These are phyloP conservation scores for Candida tunisiensis DNA, from an alignment of 1,139 yeast species.

Conservation along the genomic window DNA sequence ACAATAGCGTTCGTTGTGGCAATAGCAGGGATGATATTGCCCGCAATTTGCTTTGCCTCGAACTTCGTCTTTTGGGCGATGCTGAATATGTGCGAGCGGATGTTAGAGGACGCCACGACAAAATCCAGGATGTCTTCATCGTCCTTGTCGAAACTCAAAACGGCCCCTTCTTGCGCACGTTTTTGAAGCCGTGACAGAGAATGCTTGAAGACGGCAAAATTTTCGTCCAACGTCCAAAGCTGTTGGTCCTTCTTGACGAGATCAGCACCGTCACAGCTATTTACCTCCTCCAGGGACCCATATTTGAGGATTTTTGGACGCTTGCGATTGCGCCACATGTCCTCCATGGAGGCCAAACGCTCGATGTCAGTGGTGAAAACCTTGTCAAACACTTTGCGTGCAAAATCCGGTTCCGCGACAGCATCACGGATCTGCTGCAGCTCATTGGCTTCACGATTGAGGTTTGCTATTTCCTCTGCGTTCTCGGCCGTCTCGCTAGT, in stretches of 20 bases:
- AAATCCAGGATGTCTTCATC: conserved; percentile 82
- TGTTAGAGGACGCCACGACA: conserved; percentile 76
- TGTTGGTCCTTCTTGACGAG: conserved; percentile 37
- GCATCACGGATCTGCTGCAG: conserved; percentile 42
- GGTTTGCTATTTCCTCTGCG: conserved; percentile 35
- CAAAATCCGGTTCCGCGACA: conserved; percentile 22
- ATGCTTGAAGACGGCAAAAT: conserved; percentile 39
- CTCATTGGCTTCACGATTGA: conserved; percentile 63
- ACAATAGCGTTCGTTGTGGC: conserved; percentile 96
- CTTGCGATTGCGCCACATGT: conserved; percentile 59
- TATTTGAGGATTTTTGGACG: conserved; percentile 48
- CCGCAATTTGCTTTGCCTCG: conserved; percentile 87
- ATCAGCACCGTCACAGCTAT: conserved; percentile 8
- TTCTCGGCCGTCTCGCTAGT: conserved; percentile 34
- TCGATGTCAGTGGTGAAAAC: conserved; percentile 61
- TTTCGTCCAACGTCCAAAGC: conserved; percentile 48
- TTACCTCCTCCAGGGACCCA: conserved; percentile 8
- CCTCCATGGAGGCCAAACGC: conserved; percentile 51
- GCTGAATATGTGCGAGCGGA: conserved; percentile 56
- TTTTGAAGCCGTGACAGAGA: conserved; percentile 34
- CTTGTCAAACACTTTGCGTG: conserved; percentile 20
- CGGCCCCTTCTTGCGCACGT: conserved; percentile 25
- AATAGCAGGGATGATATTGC: conserved; percentile 95
- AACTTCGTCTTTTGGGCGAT: conserved; percentile 67
- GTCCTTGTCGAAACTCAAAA: conserved; percentile 75